Evolutionary conservation across 768 basidiomycete genomes (phyloP).

Genomic region (Mycena belliarum): DNA sequence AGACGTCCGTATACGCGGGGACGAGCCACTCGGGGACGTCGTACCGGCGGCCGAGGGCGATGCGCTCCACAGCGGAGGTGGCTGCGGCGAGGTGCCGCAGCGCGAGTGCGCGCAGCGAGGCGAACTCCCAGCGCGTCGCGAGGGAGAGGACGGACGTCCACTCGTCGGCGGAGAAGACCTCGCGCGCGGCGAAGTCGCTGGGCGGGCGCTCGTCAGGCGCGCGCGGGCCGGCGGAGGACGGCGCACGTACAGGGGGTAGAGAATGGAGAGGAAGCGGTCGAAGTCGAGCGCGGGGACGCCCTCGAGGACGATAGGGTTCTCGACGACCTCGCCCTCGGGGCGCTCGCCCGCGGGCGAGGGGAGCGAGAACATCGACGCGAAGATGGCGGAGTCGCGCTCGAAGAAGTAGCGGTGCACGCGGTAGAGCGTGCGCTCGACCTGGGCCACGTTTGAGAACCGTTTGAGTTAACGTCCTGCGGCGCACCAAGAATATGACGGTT

Average conservation of each 20-base stretch:
- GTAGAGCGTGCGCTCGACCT: slow-evolving; percentile 37
- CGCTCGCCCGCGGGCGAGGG: slow-evolving; percentile 12
- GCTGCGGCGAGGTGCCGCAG: slow-evolving; percentile 22
- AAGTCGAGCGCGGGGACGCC: slow-evolving; percentile 47
- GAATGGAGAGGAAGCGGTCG: slow-evolving; percentile 49
- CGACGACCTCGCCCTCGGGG: slow-evolving; percentile 32
- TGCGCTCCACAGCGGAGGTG: slow-evolving; percentile 23
- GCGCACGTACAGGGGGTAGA: slow-evolving; percentile 50
- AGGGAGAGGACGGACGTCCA: slow-evolving; percentile 33
- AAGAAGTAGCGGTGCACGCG: slow-evolving; percentile 39
- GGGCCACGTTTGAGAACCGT: too few species aligned
- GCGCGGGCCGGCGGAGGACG: too few species aligned
- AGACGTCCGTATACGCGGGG: slow-evolving; percentile 32
- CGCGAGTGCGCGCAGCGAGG: slow-evolving; percentile 27
- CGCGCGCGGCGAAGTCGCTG: slow-evolving; percentile 17
- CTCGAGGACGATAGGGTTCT: slow-evolving; percentile 40
- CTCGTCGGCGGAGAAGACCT: slow-evolving; percentile 22
- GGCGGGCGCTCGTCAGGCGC: background rate
- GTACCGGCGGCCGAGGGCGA: slow-evolving; percentile 26
- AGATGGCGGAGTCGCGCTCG: slow-evolving; percentile 35
- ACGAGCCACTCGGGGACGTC: slow-evolving; percentile 30
- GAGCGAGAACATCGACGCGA: slow-evolving; percentile 28
- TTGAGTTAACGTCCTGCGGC: background rate
- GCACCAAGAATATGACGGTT: slow-evolving; percentile 27
- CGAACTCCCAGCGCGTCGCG: slow-evolving; percentile 30